phyloP scores from a whole-genome alignment of 257 asterid genomes.

The Solanum clarkiae region DNA sequence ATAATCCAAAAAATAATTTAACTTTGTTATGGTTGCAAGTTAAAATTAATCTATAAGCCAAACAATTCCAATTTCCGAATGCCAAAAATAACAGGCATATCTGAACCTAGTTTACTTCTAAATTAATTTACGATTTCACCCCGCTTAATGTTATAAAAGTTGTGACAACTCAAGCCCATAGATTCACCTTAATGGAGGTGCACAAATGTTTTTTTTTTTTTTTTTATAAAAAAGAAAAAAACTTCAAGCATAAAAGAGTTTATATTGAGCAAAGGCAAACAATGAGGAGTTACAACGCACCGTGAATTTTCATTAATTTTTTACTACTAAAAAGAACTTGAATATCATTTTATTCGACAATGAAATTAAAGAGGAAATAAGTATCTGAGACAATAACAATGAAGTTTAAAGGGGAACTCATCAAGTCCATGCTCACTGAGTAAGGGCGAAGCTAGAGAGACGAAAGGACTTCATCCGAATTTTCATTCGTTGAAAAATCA shows the following conservation, averaged over 20 bases:
- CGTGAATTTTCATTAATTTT: neutral
- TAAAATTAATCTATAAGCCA: neutral
- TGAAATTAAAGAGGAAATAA: neutral
- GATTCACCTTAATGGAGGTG: neutral
- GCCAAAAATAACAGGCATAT: neutral
- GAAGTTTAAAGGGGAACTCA: neutral
- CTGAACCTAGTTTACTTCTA: neutral
- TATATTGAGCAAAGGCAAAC: neutral
- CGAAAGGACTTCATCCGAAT: neutral
- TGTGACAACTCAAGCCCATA: neutral
- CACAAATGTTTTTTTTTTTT: neutral
- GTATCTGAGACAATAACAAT: neutral
- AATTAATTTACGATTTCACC: neutral
- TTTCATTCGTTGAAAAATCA: neutral
- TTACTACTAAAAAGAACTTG: neutral
- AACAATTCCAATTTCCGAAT: neutral
- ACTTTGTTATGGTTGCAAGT: neutral
- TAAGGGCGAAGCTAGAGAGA: neutral
- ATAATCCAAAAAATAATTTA: neutral
- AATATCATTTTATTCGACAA: neutral
- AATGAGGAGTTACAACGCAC: neutral
- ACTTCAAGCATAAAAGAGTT: neutral
- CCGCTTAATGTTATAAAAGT: neutral
- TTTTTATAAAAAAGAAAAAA: neutral
- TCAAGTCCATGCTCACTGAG: neutral